Evolutionary conservation across 2,329 filamentous ascomycete genomes (phyloP), one percentile per base, ranked within the genome.

Genomic region (Aspergillus arachidicola): DNA sequence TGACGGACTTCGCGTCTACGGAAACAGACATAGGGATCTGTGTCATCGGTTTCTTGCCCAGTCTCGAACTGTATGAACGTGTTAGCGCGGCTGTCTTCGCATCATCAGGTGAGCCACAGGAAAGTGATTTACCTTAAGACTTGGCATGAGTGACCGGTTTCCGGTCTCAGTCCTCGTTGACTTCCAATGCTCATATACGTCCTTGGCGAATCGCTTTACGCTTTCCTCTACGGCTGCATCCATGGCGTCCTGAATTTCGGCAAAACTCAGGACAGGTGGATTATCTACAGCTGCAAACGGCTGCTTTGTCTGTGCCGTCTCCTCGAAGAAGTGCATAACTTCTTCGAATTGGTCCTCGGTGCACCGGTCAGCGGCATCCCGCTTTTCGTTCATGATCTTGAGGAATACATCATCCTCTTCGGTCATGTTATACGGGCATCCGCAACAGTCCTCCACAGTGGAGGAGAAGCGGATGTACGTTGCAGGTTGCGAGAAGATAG

Each of bases 401-500:
- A 99, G 86, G 75, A 92, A 97, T 61, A 85, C 87, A 77, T 93
- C 91, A 80, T 99, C 95, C 73, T 96, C 93, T 68, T 90, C 89
- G 32, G 89, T 94, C 91, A 98, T 94, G 81, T 96, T 93, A 88
- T 99, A 99, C 72, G 90, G 87, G 76, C 90, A 91, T 72, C 92
- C 91, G 74, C 93, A 90, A 72, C 91, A 96, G 80, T 99, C 95
- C 81, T 99, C 95, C 65, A 99, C 94, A 3, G 95, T 99, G 69
- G 96, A 94, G 68, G 95, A 98, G 82, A 96, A 98, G 68, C 94
- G 93, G 76, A 99, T 97, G 80, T 98, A 98, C 65, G 94, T 95
- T 65, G 90, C 89, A 58, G 95, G 93, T 78, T 96, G 91, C 73
- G 89, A 86, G 80, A 94, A 97, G 62, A 84, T 83, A 68, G 87